Percentiles rank a stretch among this genome's conserved stretches.
Conservation (phyloP, 306 rosid species). For the Rosa multiflora region DNA sequence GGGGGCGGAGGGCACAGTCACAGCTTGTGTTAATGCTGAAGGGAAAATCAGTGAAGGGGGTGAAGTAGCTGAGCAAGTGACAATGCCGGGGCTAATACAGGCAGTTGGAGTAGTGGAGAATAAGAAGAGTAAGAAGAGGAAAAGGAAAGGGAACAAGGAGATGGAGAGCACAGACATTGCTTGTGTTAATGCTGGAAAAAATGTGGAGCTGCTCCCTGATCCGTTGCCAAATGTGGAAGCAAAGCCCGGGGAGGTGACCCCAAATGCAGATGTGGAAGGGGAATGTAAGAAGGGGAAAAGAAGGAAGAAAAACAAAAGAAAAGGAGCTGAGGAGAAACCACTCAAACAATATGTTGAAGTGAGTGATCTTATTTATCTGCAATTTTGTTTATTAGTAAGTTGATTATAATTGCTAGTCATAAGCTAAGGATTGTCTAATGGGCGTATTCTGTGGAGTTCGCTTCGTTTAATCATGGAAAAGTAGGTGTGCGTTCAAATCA, state of each 20-base stretch:
- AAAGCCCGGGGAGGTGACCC: not conserved
- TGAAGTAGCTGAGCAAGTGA: not conserved
- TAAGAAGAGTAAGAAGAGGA: not conserved
- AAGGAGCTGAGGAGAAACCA: not conserved
- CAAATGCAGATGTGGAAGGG: no score
- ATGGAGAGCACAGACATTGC: not conserved
- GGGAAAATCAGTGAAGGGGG: not conserved
- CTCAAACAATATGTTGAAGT: not conserved
- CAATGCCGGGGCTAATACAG: not conserved
- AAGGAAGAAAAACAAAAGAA: not conserved
- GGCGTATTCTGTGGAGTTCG: not conserved
- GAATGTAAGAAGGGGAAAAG: not conserved
- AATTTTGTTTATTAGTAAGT: not conserved
- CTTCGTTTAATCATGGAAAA: not conserved
- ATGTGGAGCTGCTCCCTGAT: not conserved
- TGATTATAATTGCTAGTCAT: not conserved
- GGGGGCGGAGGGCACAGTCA: not conserved
- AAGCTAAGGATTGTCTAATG: not conserved
- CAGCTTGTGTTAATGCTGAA: not conserved
- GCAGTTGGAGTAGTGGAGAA: not conserved
- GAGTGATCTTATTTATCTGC: not conserved
- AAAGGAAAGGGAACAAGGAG: not conserved
- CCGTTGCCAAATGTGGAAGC: not conserved
- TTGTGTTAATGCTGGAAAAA: not conserved
- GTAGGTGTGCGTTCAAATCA: not conserved